Evolutionary conservation across 345 rosid genomes (phyloP), one percentile per base, ranked within the genome.

Genomic region (Fremontodendron californicum): DNA sequence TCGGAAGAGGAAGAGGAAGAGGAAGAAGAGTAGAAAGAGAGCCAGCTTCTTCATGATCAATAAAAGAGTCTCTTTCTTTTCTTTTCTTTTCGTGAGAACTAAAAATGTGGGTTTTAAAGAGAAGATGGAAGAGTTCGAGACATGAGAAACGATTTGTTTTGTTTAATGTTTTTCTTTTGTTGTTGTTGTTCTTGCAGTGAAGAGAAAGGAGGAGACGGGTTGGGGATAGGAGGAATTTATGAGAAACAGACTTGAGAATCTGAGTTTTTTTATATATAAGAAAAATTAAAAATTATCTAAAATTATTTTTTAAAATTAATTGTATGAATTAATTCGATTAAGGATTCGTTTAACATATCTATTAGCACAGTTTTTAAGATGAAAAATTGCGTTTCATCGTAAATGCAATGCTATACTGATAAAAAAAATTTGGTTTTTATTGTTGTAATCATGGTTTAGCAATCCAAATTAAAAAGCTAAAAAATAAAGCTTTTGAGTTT

Each of bases 191-290:
- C 8, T 58, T 37, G 49, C 64, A 46, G 35, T 25, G 62, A 19
- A 5, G 58, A 46, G 27, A 55, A 62, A 75, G 18, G 66, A 40
- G 35, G 23, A 51, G 31, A 25, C 63, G 33, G n/a, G 45, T 68
- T 48, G 33, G 84, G 43, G 63, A 29, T 78, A 69, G 2, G 48
- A 39, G 52, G 75, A 76, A 73, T 84, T 77, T 78, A 86, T 79
- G 80, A 76, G 87, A 87, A 61, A 78, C 79, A 85, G 89, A 84
- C 89, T 84, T 83, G 82, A 78, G 81, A 16, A 13, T n/a, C n/a
- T n/a, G n/a, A n/a, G n/a, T n/a, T n/a, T n/a, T n/a, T n/a, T n/a
- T n/a, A n/a, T n/a, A n/a, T n/a, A n/a, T n/a, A n/a, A n/a, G n/a
- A n/a, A n/a, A n/a, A n/a, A n/a, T n/a, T n/a, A n/a, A n/a, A n/a